phyloP scores from a whole-genome alignment of 352 stramenopile genomes.

The Globisporangium emineosum region DNA sequence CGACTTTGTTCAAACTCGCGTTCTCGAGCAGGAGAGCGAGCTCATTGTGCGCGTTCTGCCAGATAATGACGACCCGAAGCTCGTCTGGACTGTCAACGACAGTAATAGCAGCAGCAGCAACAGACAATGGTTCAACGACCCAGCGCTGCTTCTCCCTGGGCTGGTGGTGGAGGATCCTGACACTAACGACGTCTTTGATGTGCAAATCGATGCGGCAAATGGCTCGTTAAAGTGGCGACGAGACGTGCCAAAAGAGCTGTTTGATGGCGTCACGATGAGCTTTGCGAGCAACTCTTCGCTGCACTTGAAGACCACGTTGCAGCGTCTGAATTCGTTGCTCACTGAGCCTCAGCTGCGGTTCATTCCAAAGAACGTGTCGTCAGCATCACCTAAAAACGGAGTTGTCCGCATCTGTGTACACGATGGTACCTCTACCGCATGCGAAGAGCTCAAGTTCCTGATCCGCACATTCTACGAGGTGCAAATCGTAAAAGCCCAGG shows the following conservation, averaged over 20 bases:
- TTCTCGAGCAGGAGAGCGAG: slow-evolving; percentile 1
- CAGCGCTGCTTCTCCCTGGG: slow-evolving; percentile 30
- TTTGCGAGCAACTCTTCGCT: slow-evolving; percentile 11
- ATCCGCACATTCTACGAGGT: slow-evolving; percentile 15
- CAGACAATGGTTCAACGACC: slow-evolving; percentile 22
- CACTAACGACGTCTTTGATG: slow-evolving; percentile 25
- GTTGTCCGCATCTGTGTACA: slow-evolving; percentile 22
- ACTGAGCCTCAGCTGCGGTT: slow-evolving; percentile 26
- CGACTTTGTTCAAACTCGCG: slow-evolving; percentile 7
- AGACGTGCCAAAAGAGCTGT: slow-evolving; percentile 14
- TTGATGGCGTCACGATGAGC: slow-evolving; percentile 27
- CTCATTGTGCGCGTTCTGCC: slow-evolving; percentile 16
- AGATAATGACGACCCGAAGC: slow-evolving; percentile 24
- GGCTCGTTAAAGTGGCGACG: slow-evolving; percentile 23
- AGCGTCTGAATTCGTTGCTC: slow-evolving; percentile 31
- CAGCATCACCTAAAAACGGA: neutral
- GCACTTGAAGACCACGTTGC: slow-evolving; percentile 21
- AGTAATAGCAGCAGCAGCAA: slow-evolving; percentile 2
- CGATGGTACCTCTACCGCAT: slow-evolving; percentile 23
- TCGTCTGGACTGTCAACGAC: neutral
- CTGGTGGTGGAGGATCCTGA: slow-evolving; percentile 37
- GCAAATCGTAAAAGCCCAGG: neutral
- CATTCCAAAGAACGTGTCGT: slow-evolving; percentile 4
- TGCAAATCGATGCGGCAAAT: slow-evolving; percentile 29
- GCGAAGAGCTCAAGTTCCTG: slow-evolving; percentile 24